phyloP scores from a whole-genome alignment of 2,329 filamentous ascomycete species.

The Neobulgaria alba region DNA sequence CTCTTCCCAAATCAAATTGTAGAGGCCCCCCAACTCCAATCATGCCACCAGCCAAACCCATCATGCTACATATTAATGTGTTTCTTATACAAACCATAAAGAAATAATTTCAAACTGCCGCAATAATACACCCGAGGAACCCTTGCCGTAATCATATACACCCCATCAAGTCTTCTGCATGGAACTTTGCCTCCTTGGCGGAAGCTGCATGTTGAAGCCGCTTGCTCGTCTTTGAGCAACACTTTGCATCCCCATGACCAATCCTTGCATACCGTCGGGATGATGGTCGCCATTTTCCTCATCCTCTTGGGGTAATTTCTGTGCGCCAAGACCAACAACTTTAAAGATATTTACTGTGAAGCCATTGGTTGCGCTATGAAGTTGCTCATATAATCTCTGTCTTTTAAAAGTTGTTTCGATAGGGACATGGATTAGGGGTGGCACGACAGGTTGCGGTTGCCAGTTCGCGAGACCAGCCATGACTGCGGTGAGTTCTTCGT shows the following conservation, averaged over 20 bases:
- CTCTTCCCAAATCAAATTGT: too few relatives aligned
- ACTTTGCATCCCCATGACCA: not conserved
- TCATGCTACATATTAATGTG: too few relatives aligned
- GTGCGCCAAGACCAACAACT: slow-evolving; percentile 45
- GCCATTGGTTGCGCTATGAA: slow-evolving; percentile 58
- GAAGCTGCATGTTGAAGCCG: not conserved
- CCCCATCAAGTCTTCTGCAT: too few relatives aligned
- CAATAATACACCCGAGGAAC: too few relatives aligned
- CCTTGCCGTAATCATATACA: too few relatives aligned
- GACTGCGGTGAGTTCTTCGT: slow-evolving; percentile 85
- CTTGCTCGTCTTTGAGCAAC: not conserved
- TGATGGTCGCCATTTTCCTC: slow-evolving; percentile 33
- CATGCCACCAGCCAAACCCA: too few relatives aligned
- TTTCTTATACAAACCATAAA: too few relatives aligned
- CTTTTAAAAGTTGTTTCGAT: slow-evolving; percentile 57
- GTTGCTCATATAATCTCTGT: slow-evolving; percentile 54
- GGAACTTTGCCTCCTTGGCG: not conserved
- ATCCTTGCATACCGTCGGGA: not conserved
- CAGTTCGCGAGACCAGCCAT: slow-evolving; percentile 74
- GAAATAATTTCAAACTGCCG: too few relatives aligned
- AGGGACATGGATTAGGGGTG: slow-evolving; percentile 52
- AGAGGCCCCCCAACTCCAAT: too few relatives aligned
- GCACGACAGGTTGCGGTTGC: slow-evolving; percentile 68
- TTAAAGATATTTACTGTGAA: slow-evolving; percentile 57
- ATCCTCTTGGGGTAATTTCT: slow-evolving; percentile 49